These are phyloP conservation scores for Fusarium veterinarium DNA, from an alignment of 2,329 filamentous ascomycete genomes.

Conservation along the genomic window DNA sequence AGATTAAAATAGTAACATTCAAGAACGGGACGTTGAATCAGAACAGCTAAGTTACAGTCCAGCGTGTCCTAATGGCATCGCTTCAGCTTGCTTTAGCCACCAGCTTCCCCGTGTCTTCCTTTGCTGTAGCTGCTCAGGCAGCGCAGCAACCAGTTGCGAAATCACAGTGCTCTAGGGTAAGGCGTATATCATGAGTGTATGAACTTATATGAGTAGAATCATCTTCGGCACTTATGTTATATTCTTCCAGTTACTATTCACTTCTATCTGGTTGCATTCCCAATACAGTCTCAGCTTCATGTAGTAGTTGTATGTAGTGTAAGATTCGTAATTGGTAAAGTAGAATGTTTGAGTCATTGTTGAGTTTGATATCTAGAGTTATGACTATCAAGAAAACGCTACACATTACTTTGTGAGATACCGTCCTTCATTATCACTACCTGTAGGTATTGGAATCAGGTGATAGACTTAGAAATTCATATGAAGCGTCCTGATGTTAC, in stretches of 20 bases:
- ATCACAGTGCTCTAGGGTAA: background rate
- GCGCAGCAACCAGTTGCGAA: background rate
- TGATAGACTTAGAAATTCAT: too few relatives aligned
- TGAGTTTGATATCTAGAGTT: background rate
- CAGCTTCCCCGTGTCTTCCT: background rate
- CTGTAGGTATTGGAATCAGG: background rate
- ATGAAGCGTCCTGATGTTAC: background rate
- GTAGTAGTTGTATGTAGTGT: too few relatives aligned
- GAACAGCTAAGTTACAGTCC: background rate
- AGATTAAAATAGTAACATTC: conserved; percentile 9
- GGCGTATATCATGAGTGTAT: background rate
- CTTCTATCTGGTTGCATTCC: background rate
- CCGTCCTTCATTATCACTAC: background rate
- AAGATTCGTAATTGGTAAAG: background rate
- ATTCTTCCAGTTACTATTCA: background rate
- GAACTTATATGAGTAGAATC: background rate
- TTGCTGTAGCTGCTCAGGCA: background rate
- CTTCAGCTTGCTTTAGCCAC: background rate
- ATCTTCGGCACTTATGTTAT: background rate
- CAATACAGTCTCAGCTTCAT: too few relatives aligned
- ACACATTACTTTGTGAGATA: too few relatives aligned
- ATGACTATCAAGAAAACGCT: background rate
- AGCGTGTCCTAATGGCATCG: background rate
- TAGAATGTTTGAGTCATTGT: background rate
- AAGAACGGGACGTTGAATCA: background rate